phyloP scores from a whole-genome alignment of 1,284 basidiomycete species.

The Tilletia walkeri region DNA sequence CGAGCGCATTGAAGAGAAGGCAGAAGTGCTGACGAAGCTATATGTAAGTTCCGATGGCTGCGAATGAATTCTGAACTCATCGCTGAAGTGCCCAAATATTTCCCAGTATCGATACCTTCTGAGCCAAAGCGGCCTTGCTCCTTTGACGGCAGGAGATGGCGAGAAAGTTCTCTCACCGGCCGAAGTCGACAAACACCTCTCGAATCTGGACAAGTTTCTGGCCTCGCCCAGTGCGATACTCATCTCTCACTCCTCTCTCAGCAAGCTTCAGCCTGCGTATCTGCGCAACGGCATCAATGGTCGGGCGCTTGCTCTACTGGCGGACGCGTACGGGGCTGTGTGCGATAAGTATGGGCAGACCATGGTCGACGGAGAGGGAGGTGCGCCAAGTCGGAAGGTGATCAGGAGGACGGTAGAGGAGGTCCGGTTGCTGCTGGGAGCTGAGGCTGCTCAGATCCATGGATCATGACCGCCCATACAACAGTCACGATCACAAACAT shows the following conservation, averaged over 20 bases:
- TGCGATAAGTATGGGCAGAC: too few relatives aligned
- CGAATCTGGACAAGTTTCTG: slow-evolving; percentile 29
- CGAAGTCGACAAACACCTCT: slow-evolving; percentile 21
- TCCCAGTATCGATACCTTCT: slow-evolving; percentile 24
- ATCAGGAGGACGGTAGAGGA: slow-evolving; percentile 28
- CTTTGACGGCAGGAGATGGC: neutral
- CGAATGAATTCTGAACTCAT: too few relatives aligned
- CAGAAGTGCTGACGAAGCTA: neutral
- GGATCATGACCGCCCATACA: too few relatives aligned
- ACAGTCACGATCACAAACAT: too few relatives aligned
- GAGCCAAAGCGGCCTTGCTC: slow-evolving; percentile 21
- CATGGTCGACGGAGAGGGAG: slow-evolving; percentile 20
- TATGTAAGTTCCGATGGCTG: slow-evolving; percentile 2
- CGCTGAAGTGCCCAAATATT: neutral
- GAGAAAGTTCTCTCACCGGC: neutral
- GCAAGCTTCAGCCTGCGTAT: slow-evolving; percentile 23
- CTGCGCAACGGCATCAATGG: slow-evolving; percentile 28
- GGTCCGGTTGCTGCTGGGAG: slow-evolving; percentile 35
- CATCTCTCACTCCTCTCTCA: slow-evolving; percentile 28
- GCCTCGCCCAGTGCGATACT: slow-evolving; percentile 27
- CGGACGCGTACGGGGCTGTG: slow-evolving; percentile 22
- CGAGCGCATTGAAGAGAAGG: slow-evolving; percentile 18
- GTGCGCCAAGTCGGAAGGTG: slow-evolving; percentile 16
- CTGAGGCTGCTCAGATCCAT: neutral
- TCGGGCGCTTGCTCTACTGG: slow-evolving; percentile 26